These are phyloP conservation scores for Xanthoconium purpureum DNA, from an alignment of 768 basidiomycete genomes.

Conservation along the genomic window DNA sequence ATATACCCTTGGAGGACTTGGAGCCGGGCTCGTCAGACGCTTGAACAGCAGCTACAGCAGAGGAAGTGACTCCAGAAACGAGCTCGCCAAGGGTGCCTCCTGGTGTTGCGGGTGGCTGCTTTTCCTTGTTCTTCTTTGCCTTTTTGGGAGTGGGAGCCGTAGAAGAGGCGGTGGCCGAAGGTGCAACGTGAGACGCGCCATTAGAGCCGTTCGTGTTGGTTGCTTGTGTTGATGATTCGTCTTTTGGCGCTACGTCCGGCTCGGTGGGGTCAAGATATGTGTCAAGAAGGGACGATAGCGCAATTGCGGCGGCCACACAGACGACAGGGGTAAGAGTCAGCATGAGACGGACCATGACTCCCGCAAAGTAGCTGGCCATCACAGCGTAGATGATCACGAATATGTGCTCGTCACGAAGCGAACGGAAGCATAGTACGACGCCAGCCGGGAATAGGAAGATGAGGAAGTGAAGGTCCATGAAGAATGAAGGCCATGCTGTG, in stretches of 20 bases:
- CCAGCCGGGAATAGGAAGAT: constrained; percentile 98
- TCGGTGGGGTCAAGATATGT: constrained; percentile 84
- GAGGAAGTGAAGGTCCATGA: constrained; percentile 98
- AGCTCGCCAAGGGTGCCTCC: constrained; percentile 40
- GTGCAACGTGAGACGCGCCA: constrained; percentile 17
- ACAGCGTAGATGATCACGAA: constrained; percentile 98
- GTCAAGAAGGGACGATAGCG: constrained; percentile 82
- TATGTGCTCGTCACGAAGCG: constrained; percentile 93
- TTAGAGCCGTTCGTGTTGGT: constrained; percentile 5
- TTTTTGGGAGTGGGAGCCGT: constrained; percentile 33
- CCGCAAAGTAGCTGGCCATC: constrained; percentile 96
- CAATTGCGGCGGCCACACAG: constrained; percentile 89
- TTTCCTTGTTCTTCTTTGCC: constrained; percentile 58
- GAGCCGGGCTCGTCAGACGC: constrained; percentile 7
- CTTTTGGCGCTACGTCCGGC: constrained; percentile 41
- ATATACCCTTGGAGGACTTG: constrained; percentile 55
- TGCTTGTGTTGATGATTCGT: constrained; percentile 7
- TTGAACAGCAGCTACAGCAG: constrained; percentile 27
- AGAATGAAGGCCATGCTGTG: constrained; percentile 99
- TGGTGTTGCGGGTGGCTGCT: constrained; percentile 43
- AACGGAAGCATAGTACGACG: constrained; percentile 88
- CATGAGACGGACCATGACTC: constrained; percentile 99
- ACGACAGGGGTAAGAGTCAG: constrained; percentile 95
- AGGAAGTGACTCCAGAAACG: constrained; percentile 38
- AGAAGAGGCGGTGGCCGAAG: constrained; percentile 30